Evolutionary conservation across 2,329 filamentous ascomycete genomes (phyloP).

Genomic region (Cyphellophora attinorum): DNA sequence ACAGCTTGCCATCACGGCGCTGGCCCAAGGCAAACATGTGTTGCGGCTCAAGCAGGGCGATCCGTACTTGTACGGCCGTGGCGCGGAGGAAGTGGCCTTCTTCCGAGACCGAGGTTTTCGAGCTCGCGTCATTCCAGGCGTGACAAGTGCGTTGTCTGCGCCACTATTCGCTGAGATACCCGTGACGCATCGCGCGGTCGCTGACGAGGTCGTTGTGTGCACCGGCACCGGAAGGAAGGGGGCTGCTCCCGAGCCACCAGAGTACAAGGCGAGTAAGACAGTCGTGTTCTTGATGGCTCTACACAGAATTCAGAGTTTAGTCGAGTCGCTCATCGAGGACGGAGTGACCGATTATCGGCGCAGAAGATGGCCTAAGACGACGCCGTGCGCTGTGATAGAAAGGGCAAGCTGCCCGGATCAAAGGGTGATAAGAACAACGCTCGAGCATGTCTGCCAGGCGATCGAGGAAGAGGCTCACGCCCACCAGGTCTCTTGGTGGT

Average conservation of each 20-base stretch:
- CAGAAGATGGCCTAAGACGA: constrained; percentile 57
- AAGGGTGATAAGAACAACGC: constrained; percentile 77
- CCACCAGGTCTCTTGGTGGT: constrained; percentile 85
- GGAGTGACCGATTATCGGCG: constrained; percentile 17
- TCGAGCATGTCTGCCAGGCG: constrained; percentile 68
- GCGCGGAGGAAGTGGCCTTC: constrained; percentile 83
- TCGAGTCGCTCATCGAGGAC: constrained; percentile 44
- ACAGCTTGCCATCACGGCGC: constrained; percentile 61
- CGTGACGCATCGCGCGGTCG: constrained; percentile 76
- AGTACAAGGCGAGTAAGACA: constrained; percentile 66
- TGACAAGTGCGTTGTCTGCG: constrained; percentile 79
- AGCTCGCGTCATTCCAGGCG: constrained; percentile 71
- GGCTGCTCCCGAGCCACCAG: constrained; percentile 68
- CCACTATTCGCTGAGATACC: constrained; percentile 84
- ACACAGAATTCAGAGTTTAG: constrained; percentile 67
- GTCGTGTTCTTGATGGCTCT: constrained; percentile 93
- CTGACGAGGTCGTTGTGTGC: constrained; percentile 91
- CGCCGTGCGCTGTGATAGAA: constrained; percentile 87
- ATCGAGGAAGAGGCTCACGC: constrained; percentile 77
- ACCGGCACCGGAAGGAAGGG: constrained; percentile 93
- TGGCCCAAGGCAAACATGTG: constrained; percentile 64
- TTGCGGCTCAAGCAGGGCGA: constrained; percentile 92
- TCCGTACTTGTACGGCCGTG: constrained; percentile 90
- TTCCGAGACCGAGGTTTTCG: constrained; percentile 65
- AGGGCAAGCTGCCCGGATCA: constrained; percentile 91